Conservation (phyloP, 2,329 filamentous ascomycete species). For the Sporothrix euskadiensis region DNA sequence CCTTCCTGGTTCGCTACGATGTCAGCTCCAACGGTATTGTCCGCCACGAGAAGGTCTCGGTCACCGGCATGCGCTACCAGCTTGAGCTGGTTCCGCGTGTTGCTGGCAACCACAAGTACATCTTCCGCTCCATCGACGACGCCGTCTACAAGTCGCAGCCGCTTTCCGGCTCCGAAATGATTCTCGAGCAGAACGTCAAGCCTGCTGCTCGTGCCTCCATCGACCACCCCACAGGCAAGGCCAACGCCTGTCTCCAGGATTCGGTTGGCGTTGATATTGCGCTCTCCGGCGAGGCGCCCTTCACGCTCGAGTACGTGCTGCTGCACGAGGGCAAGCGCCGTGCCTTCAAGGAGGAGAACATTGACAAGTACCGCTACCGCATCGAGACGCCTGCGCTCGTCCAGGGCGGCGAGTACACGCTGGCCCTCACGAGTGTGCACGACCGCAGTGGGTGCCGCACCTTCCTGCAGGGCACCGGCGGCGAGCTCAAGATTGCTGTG, state of each 20-base stretch:
- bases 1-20: conserved; percentile 80
- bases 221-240: conserved; percentile 53
- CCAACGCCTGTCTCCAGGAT: conserved; percentile 80
- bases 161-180: conserved; percentile 61
- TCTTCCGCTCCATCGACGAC: conserved; percentile 79
- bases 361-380: conserved; percentile 62
- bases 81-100: conserved; percentile 78
- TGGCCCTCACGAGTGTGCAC: conserved; percentile 81
- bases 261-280: conserved; percentile 71
- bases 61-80: conserved; percentile 77
- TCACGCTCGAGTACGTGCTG: conserved; percentile 87
- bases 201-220: conserved; percentile 83
- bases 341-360: conserved; percentile 64
- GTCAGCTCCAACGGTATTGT: conserved; percentile 63
- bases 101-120: conserved; percentile 84
- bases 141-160: conserved; percentile 71
- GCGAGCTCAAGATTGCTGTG: conserved; percentile 82
- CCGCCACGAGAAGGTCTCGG: conserved; percentile 54
- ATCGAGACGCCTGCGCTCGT: conserved; percentile 74
- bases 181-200: conserved; percentile 86
- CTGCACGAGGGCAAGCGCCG: conserved; percentile 84
- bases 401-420: conserved; percentile 85
- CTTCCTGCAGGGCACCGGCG: conserved; percentile 62
- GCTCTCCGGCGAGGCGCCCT: conserved; percentile 81
- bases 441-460: conserved; percentile 86